A percentile compares a stretch with the other conserved stretches of the same genome.
Conservation (phyloP, 371 early-diverging fungal genomes). For the Phascolomyces articulosus region DNA sequence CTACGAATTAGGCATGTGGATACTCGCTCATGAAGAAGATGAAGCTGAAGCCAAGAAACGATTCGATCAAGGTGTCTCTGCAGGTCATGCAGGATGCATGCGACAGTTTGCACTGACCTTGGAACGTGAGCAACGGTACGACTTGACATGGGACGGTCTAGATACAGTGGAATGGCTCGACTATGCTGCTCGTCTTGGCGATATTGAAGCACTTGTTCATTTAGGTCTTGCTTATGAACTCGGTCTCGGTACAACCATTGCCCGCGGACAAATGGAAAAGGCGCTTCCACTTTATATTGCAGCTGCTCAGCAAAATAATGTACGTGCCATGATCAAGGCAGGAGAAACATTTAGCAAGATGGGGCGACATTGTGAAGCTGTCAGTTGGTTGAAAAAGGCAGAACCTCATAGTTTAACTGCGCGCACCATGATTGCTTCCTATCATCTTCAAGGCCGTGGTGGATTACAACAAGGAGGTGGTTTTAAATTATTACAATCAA, state of each 20-base stretch:
- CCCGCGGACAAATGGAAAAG: neutral
- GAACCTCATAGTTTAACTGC: slow-evolving; percentile 10
- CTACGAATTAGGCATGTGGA: slow-evolving; percentile 21
- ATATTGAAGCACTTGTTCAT: slow-evolving; percentile 22
- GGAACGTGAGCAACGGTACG: slow-evolving; percentile 14
- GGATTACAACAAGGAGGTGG: slow-evolving; percentile 16
- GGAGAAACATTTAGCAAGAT: slow-evolving; percentile 15
- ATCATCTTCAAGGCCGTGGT: slow-evolving; percentile 21
- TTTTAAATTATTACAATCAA: neutral
- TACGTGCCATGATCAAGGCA: slow-evolving; percentile 17
- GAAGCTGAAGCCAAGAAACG: slow-evolving; percentile 16
- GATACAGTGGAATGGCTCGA: slow-evolving; percentile 20
- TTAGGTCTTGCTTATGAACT: slow-evolving; percentile 16
- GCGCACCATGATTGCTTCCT: slow-evolving; percentile 18
- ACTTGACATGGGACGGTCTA: slow-evolving; percentile 12
- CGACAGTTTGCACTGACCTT: slow-evolving; percentile 23
- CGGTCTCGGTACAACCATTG: slow-evolving; percentile 16
- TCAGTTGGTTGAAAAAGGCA: slow-evolving; percentile 15
- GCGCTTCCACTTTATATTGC: slow-evolving; percentile 15
- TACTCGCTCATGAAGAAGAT: slow-evolving; percentile 7
- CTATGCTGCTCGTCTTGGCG: slow-evolving; percentile 18
- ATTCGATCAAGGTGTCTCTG: slow-evolving; percentile 21
- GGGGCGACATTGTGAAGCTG: slow-evolving; percentile 18
- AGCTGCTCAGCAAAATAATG: slow-evolving; percentile 21
- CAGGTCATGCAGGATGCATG: slow-evolving; percentile 23